Evolutionary conservation across 129 eudicot species (phyloP).

Genomic region (Tanacetum coccineum): DNA sequence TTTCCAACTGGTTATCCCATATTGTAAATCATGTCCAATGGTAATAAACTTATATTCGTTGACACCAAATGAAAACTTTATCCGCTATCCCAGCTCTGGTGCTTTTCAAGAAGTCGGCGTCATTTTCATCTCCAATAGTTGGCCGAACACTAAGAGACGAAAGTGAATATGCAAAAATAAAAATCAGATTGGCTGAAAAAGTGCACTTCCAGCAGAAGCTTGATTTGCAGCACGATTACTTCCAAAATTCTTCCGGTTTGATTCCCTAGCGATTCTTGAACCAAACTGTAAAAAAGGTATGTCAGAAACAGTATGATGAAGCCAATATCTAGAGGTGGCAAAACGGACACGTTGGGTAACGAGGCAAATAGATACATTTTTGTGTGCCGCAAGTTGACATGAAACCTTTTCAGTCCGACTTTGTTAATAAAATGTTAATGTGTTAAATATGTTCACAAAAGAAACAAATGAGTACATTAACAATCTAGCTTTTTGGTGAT

Average conservation of each 20-base stretch:
- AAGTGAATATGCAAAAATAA: neutral
- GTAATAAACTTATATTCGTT: no score
- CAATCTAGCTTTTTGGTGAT: neutral
- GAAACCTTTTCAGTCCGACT: no score
- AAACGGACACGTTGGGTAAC: no score
- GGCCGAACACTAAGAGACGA: neutral
- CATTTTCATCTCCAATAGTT: neutral
- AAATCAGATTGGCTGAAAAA: conserved; percentile 27
- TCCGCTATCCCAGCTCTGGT: no score
- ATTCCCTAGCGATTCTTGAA: conserved; percentile 90
- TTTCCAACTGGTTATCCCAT: no score
- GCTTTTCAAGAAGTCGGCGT: neutral
- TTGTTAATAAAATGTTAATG: no score
- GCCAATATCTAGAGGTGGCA: neutral
- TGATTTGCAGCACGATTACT: conserved; percentile 97
- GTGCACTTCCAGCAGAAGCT: conserved; percentile 96
- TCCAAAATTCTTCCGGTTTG: conserved; percentile 83
- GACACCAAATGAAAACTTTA: no score
- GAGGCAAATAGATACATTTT: no score
- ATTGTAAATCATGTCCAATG: no score
- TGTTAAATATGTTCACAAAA: no score
- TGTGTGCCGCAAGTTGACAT: no score
- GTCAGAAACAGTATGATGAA: neutral
- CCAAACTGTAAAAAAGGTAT: conserved; percentile 57
- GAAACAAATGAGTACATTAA: no score